phyloP scores from a whole-genome alignment of 2,329 filamentous ascomycete genomes.

The Paecilomyces niveus region DNA sequence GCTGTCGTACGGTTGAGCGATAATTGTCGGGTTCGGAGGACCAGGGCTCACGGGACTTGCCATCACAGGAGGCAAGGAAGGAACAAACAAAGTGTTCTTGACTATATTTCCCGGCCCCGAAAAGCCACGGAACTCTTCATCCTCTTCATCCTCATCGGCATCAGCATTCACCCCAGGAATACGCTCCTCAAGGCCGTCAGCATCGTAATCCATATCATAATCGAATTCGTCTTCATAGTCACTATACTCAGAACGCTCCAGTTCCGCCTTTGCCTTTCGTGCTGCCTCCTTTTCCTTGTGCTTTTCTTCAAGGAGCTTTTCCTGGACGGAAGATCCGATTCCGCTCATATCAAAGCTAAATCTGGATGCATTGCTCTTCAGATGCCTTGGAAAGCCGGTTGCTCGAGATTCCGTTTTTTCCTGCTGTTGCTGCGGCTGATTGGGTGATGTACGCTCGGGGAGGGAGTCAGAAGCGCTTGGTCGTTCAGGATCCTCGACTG shows the following conservation, averaged over 20 bases:
- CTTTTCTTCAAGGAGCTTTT: slow-evolving; percentile 57
- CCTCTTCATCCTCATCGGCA: slow-evolving; percentile 35
- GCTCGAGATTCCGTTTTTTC: slow-evolving; percentile 21
- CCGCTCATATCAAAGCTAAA: slow-evolving; percentile 60
- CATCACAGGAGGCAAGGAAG: slow-evolving; percentile 29
- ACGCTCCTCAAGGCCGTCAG: slow-evolving; percentile 38
- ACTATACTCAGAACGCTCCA: slow-evolving; percentile 26
- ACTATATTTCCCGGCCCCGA: slow-evolving; percentile 16
- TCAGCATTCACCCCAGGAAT: slow-evolving; percentile 44
- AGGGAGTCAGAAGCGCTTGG: slow-evolving; percentile 3
- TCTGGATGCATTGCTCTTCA: slow-evolving; percentile 53
- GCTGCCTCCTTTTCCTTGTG: slow-evolving; percentile 49
- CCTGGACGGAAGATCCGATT: slow-evolving; percentile 52
- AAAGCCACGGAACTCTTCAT: slow-evolving; percentile 26
- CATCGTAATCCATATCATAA: slow-evolving; percentile 36
- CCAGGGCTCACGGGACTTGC: slow-evolving; percentile 24
- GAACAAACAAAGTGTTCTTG: slow-evolving; percentile 25
- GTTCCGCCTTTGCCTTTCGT: slow-evolving; percentile 23
- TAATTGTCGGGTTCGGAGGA: slow-evolving; percentile 8
- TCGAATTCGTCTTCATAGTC: slow-evolving; percentile 40
- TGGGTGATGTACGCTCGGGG: slow-evolving; percentile 3
- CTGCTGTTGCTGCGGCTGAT: slow-evolving; percentile 19
- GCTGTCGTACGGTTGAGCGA: neutral
- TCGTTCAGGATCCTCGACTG: slow-evolving; percentile 3
- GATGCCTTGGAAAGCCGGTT: slow-evolving; percentile 37